Evolutionary conservation across 2,329 filamentous ascomycete genomes (phyloP), one percentile per base, ranked within the genome.

Genomic region (Emergomyces orientalis): DNA sequence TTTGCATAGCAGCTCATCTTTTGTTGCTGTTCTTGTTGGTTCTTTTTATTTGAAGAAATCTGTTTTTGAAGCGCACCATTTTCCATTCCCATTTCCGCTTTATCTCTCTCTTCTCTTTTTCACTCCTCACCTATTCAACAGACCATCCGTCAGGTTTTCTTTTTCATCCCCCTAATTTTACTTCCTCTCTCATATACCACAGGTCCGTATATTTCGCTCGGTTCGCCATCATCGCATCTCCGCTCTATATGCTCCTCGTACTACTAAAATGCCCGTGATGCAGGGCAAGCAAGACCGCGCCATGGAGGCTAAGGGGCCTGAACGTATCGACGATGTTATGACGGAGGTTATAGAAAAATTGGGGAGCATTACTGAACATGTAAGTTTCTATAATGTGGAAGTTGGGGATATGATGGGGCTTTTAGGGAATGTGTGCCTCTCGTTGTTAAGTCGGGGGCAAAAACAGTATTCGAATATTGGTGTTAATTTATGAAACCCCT

Each of bases 251-350:
- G 11, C 27, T 32, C 3, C 25, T n/a, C 8, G 2, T 34, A 27
- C 25, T 1, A 19, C 51, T 9, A 27, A 55, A n/a, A 14, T 22
- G 41, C 56, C 56, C 19, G 19, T 7, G 27, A 25, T 14, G 43
- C 11, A 54, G 30, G 27, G 17, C 32, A 32, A 60, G 19, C 19
- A 34, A 9, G 37, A 11, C 34, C 25, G 39, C 14, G 17, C 2
- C 32, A 14, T 45, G 49, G 13, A 56, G 39, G 7, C 2, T 57
- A 9, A 32, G 65, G 70, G 69, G 57, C 63, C 19, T 58, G 43
- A 69, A 52, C 65, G 65, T 9, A 62, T 72, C n/a, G 71, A 73
- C 49, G 66, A 62, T 59, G 70, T 66, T 60, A 73, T 74, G 71
- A 66, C 68, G 47, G 69, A 71, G 57, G 70, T 69, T 47, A 64